Percentiles rank a stretch among this genome's conserved stretches.
These are phyloP conservation scores for Chalciporus pseudorubinellus DNA, from an alignment of 768 basidiomycete genomes.

Conservation along the genomic window DNA sequence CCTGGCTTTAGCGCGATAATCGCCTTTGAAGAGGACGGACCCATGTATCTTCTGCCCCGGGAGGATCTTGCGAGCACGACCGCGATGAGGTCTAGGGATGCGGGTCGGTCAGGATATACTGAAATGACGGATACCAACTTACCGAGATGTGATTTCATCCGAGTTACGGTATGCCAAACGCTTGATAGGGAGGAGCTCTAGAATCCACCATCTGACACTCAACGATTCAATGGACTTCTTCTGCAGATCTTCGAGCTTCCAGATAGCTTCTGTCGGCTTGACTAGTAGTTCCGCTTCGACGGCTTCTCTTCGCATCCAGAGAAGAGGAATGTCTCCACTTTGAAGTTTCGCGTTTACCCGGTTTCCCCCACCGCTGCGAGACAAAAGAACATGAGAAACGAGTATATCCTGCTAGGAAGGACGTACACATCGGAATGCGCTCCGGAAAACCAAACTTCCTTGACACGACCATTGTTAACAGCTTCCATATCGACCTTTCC, in stretches of 20 bases:
- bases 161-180: slow-evolving; percentile 4
- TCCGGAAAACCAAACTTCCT: no score
- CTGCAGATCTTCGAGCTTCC: slow-evolving; percentile 9
- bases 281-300: slow-evolving; percentile 19
- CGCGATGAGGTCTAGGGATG: slow-evolving; percentile 2
- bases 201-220: background rate
- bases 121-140: background rate
- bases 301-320: slow-evolving; percentile 31
- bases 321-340: slow-evolving; percentile 13
- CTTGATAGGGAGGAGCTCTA: slow-evolving; percentile 4
- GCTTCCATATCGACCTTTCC: no score
- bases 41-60: slow-evolving; percentile 9
- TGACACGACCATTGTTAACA: no score
- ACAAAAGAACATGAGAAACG: background rate
- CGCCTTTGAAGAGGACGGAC: slow-evolving; percentile 10
- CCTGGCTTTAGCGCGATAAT: slow-evolving; percentile 8
- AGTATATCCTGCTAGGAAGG: background rate
- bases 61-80: slow-evolving; percentile 2
- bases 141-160: background rate
- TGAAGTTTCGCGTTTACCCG: slow-evolving; percentile 7
- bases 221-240: slow-evolving; percentile 6
- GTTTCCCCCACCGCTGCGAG: slow-evolving; percentile 20
- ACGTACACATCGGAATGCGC: slow-evolving; percentile 19
- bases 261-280: slow-evolving; percentile 4
- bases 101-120: background rate